phyloP scores from a whole-genome alignment of 2,329 filamentous ascomycete genomes.

The Botrytis galanthina region DNA sequence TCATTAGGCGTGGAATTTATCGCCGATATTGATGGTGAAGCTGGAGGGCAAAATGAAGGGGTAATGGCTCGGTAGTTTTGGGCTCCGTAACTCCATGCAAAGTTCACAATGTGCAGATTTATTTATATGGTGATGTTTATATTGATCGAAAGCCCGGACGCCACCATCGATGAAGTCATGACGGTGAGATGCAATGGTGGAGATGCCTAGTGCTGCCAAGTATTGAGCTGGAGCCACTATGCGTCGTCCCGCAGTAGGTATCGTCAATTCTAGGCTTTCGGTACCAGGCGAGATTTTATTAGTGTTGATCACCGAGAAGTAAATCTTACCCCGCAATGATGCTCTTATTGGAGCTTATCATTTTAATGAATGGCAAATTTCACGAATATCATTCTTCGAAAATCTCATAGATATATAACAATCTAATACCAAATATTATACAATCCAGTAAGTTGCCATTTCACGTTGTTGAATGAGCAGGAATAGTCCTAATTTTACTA shows the following conservation, averaged over 20 bases:
- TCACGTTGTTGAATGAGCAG: not conserved
- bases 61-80: not conserved
- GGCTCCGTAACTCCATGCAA: not conserved
- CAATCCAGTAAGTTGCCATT: not conserved
- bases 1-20: not conserved
- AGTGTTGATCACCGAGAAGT: not conserved
- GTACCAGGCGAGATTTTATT: not conserved
- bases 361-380: not conserved
- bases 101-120: not conserved
- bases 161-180: not conserved
- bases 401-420: not conserved
- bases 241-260: not conserved
- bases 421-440: not conserved
- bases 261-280: not conserved
- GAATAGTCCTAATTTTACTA: not conserved
- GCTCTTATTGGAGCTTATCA: not conserved
- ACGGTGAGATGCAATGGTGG: not conserved
- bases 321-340: not conserved
- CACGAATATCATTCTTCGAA: not conserved
- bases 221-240: not conserved
- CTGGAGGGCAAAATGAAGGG: not conserved
- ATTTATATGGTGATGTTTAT: not conserved
- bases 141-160: not conserved
- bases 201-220: not conserved
- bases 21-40: not conserved